Evolutionary conservation across 164 flowering plant genomes (phyloP).

Genomic region (Tetracentron sinense): DNA sequence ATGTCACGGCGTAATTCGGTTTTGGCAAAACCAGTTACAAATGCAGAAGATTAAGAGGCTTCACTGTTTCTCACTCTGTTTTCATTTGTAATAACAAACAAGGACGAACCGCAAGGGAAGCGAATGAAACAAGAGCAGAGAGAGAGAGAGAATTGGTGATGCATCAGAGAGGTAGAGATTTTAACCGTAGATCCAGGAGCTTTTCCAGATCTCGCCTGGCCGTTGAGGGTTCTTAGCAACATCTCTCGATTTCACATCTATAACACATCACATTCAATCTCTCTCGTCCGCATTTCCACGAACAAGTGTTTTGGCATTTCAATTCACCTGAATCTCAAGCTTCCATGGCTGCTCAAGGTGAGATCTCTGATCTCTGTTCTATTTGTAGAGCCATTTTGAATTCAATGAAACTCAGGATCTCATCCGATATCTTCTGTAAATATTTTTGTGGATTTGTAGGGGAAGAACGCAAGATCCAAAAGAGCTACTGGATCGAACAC

Average conservation of each 20-base stretch:
- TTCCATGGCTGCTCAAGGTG: slow-evolving; percentile 34
- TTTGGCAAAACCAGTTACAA: no score
- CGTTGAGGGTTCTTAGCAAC: slow-evolving; percentile 54
- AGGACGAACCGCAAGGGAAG: no score
- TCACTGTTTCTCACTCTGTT: no score
- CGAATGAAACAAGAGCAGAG: background rate
- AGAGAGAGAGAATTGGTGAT: slow-evolving; percentile 24
- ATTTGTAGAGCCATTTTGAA: no score
- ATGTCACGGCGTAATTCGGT: no score
- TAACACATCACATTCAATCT: background rate
- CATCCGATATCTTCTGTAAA: no score
- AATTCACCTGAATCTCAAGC: no score
- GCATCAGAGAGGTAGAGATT: slow-evolving; percentile 70
- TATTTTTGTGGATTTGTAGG: slow-evolving; percentile 5
- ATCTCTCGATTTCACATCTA: background rate
- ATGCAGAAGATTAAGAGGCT: no score
- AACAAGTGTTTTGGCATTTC: no score
- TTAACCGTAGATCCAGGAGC: slow-evolving; percentile 72
- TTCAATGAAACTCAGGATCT: no score
- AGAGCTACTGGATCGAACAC: slow-evolving; percentile 88
- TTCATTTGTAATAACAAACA: no score
- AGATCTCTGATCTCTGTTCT: slow-evolving; percentile 6
- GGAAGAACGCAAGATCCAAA: slow-evolving; percentile 66
- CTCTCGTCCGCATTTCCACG: no score
- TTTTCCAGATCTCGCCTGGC: slow-evolving; percentile 85